phyloP scores from a whole-genome alignment of 495 filamentous ascomycete species.

The Monascus purpureus region DNA sequence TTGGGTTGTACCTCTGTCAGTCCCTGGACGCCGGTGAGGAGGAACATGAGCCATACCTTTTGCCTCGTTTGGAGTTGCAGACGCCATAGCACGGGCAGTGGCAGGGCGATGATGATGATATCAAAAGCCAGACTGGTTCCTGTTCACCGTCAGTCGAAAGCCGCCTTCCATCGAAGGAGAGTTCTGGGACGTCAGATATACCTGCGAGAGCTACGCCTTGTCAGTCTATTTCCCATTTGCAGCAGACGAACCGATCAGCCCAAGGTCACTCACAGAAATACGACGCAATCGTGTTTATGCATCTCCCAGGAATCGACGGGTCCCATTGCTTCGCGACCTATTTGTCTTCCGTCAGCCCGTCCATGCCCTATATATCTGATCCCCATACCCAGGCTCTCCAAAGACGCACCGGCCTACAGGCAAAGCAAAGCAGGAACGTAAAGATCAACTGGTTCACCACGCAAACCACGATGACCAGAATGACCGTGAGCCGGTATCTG shows the following conservation, averaged over 20 bases:
- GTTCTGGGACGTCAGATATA: too few species aligned
- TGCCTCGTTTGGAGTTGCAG: constrained; percentile 19
- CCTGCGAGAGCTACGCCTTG: too few species aligned
- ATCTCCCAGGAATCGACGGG: constrained; percentile 19
- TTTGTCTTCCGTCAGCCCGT: neutral
- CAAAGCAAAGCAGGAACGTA: constrained; percentile 10
- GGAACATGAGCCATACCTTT: constrained; percentile 11
- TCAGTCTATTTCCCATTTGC: too few species aligned
- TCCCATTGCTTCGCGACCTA: constrained; percentile 36
- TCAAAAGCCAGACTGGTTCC: constrained; percentile 30
- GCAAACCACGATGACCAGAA: constrained; percentile 18
- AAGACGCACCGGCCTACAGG: constrained; percentile 33
- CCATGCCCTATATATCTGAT: too few species aligned
- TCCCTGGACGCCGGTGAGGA: too few species aligned
- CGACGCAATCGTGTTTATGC: constrained; percentile 25
- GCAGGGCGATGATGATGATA: constrained; percentile 34
- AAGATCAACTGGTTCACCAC: constrained; percentile 21
- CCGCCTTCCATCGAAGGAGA: too few species aligned
- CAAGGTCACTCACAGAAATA: constrained; percentile 26
- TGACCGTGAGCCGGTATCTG: constrained; percentile 20
- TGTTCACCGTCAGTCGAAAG: too few species aligned
- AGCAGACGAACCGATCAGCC: constrained; percentile 6
- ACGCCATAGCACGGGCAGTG: constrained; percentile 28
- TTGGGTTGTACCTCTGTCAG: constrained; percentile 18
- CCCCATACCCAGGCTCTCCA: too few species aligned